phyloP scores from a whole-genome alignment of 2,329 filamentous ascomycete species.

The Hypoxylon sp. region DNA sequence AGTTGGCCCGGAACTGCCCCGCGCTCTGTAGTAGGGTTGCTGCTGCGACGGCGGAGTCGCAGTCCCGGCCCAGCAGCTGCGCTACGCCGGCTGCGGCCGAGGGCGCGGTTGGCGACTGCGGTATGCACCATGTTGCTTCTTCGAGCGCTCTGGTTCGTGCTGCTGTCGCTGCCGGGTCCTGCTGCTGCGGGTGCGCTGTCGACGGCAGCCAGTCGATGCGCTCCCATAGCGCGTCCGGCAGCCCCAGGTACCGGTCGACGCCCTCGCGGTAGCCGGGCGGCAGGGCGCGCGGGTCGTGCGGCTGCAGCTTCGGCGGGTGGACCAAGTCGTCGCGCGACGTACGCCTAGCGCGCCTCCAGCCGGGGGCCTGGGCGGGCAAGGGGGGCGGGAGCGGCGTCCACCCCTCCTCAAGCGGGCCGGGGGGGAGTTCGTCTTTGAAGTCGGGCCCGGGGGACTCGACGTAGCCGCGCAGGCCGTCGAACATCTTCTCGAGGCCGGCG shows the following conservation, averaged over 20 bases:
- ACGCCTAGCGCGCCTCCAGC: too few relatives aligned
- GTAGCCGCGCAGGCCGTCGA: conserved; percentile 7
- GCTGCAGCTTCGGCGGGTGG: conserved; percentile 33
- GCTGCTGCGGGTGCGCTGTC: not conserved
- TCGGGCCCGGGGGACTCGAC: not conserved
- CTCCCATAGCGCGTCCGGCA: conserved; percentile 6
- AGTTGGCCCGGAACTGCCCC: conserved; percentile 27
- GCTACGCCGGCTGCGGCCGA: too few relatives aligned
- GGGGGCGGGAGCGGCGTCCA: not conserved
- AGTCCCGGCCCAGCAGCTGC: too few relatives aligned
- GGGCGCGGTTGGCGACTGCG: too few relatives aligned
- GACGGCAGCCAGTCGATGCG: conserved; percentile 31
- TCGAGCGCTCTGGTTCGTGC: too few relatives aligned
- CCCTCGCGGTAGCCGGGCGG: conserved; percentile 5
- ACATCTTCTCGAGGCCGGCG: conserved; percentile 5
- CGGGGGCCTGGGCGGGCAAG: too few relatives aligned
- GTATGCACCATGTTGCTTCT: too few relatives aligned
- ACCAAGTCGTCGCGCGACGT: too few relatives aligned
- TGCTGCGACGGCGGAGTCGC: conserved; percentile 38
- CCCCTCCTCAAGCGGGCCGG: not conserved
- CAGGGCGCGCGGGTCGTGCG: conserved; percentile 26
- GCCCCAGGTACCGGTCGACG: not conserved
- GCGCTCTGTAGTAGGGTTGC: conserved; percentile 26
- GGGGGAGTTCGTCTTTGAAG: not conserved
- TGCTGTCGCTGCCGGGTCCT: too few relatives aligned